Evolutionary conservation across 2,329 filamentous ascomycete species (phyloP).

Genomic region (Fusarium sp.): DNA sequence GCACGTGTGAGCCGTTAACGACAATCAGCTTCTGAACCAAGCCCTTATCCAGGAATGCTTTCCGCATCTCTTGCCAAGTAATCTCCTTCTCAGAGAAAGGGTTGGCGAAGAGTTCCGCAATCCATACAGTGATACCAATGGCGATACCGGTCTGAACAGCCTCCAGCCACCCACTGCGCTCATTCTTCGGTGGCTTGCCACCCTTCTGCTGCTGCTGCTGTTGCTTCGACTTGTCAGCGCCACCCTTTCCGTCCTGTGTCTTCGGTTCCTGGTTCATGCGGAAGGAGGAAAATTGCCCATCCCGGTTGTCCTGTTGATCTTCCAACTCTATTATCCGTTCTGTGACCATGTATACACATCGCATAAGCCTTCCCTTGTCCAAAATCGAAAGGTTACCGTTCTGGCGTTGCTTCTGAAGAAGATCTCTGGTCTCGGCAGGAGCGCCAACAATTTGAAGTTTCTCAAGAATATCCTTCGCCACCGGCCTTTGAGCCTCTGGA

Average conservation of each 20-base stretch:
- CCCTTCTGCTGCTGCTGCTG: constrained; percentile 44
- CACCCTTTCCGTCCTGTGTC: constrained; percentile 34
- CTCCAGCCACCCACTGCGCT: constrained; percentile 49
- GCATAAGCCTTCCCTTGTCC: constrained; percentile 51
- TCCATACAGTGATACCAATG: constrained; percentile 65
- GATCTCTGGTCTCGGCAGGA: constrained; percentile 71
- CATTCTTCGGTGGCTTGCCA: constrained; percentile 46
- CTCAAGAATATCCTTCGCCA: constrained; percentile 68
- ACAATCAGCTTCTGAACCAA: constrained; percentile 93
- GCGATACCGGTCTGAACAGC: constrained; percentile 49
- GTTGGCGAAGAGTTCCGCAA: constrained; percentile 53
- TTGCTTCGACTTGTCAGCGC: constrained; percentile 39
- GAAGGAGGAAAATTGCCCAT: constrained; percentile 33
- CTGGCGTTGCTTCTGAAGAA: constrained; percentile 63
- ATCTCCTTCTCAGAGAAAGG: constrained; percentile 73
- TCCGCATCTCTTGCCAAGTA: constrained; percentile 96
- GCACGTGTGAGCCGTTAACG: constrained; percentile 75
- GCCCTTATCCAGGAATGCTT: constrained; percentile 94
- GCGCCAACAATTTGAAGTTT: constrained; percentile 74
- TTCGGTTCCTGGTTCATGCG: constrained; percentile 36
- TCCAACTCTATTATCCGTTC: constrained; percentile 48
- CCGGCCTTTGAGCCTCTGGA: constrained; percentile 68
- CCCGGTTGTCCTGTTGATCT: constrained; percentile 30
- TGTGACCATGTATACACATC: constrained; percentile 49
- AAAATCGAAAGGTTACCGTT: constrained; percentile 62